Evolutionary conservation across 176 grass and related monocot genomes (phyloP).

Genomic region (Secale cereale): DNA sequence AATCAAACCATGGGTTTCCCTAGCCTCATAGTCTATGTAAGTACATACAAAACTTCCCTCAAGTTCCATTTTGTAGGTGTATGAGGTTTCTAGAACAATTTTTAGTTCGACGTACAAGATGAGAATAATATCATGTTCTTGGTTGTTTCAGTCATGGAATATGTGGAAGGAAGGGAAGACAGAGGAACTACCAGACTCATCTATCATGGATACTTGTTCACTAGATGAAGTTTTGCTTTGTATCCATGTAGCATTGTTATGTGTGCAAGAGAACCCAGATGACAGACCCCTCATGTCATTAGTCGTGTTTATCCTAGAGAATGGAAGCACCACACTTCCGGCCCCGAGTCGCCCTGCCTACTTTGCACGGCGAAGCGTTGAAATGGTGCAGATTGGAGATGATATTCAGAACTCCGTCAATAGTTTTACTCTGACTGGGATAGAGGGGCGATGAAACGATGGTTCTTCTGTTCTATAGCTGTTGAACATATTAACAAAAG

Average conservation of each 20-base stretch:
- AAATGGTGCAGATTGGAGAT: not conserved
- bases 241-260: slow-evolving; percentile 41
- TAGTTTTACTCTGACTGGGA: not conserved
- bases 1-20: not conserved
- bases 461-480: too few relatives aligned
- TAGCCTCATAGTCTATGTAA: not conserved
- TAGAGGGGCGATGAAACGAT: not conserved
- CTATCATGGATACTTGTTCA: slow-evolving; percentile 17
- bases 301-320: not conserved
- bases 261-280: not conserved
- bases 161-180: slow-evolving; percentile 19
- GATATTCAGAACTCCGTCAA: not conserved
- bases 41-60: not conserved
- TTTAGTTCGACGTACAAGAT: not conserved
- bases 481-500: too few relatives aligned
- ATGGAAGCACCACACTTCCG: not conserved
- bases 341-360: not conserved
- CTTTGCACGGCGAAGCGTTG: not conserved
- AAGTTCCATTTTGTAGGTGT: not conserved
- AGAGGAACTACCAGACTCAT: slow-evolving; percentile 17
- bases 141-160: not conserved
- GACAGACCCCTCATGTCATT: slow-evolving; percentile 36
- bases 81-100: not conserved
- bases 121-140: not conserved
- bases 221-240: slow-evolving; percentile 28